Percentiles rank a stretch among this genome's conserved stretches.
These are phyloP conservation scores for Heliamphora exappendiculata DNA, from an alignment of 148 eudicot genomes.

Conservation along the genomic window DNA sequence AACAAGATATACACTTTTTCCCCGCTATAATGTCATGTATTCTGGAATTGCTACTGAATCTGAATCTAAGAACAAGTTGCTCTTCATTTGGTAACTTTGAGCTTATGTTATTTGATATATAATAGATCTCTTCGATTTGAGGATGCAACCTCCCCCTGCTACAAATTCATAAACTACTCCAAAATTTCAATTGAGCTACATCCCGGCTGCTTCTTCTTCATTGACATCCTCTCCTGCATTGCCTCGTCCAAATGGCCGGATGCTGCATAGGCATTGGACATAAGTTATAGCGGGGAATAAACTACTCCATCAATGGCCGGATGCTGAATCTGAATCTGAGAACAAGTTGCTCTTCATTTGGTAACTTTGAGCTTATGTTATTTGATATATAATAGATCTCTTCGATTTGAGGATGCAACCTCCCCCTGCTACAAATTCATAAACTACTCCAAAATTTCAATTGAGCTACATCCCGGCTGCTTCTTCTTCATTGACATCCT, in stretches of 20 bases:
- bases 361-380: not conserved
- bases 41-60: not conserved
- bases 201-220: slow-evolving; percentile 36
- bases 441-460: slow-evolving; percentile 40
- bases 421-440: slow-evolving; percentile 47
- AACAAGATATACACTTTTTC: not conserved
- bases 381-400: slow-evolving; percentile 14
- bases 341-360: not conserved
- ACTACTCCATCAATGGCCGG: no score
- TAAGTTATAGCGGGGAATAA: no score
- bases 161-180: slow-evolving; percentile 46
- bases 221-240: slow-evolving; percentile 28
- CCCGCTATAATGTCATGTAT: not conserved
- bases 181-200: slow-evolving; percentile 43
- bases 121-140: slow-evolving; percentile 25
- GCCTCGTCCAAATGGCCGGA: slow-evolving; percentile 40
- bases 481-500: slow-evolving; percentile 37
- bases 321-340: not conserved
- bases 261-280: slow-evolving; percentile 42
- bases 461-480: slow-evolving; percentile 41
- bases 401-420: slow-evolving; percentile 28
- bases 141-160: slow-evolving; percentile 37
- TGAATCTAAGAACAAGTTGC: not conserved
- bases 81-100: not conserved
- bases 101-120: not conserved